Evolutionary conservation across 2,329 filamentous ascomycete species (phyloP), one percentile per base, ranked within the genome.

Genomic region (Diplodia corticola): DNA sequence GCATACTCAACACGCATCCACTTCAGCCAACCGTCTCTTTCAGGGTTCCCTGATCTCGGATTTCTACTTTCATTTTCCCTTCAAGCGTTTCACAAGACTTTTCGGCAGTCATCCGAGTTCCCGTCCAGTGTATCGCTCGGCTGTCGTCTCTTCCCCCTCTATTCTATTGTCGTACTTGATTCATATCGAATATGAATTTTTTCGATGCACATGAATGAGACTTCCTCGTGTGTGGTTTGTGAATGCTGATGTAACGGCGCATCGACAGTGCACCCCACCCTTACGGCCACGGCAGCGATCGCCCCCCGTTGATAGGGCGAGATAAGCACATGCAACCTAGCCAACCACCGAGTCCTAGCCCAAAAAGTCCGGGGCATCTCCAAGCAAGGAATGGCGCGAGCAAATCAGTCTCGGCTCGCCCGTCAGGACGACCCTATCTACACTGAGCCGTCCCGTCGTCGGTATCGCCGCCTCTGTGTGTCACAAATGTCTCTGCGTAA

Each of bases 261-360:
- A n/a, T 6, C 15, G 17, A 15, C 15, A 7, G 6, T 17, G 37
- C 40, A 44, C n/a, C 40, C 40, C 40, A 44, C 40, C 40, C 30
- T 44, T 44, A 44, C 40, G 7, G 40, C 7, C 40, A 20, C 40
- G 40, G 40, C 40, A 44, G 40, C 40, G n/a, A 44, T 44, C 40
- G 17, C 40, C 40, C 17, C 3, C 3, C n/a, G n/a, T 44, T 44
- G 55, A 59, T 59, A 59, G 37, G 55, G 9, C 55, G n/a, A 59
- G 55, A 59, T 59, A 59, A 59, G 55, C 55, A 48, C 37, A 7
- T 30, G 37, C 37, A 30, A 46, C 26, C 55, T 40, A 37, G 24
- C 37, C 54, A 59, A 44, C 20, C 54, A 59, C 22, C 33, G 24
- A 28, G 37, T 13, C 12, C 33, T 33, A 28, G 12, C 6, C 6